phyloP scores from a whole-genome alignment of 2,329 filamentous ascomycete species.

The Botrytis sinoallii region DNA sequence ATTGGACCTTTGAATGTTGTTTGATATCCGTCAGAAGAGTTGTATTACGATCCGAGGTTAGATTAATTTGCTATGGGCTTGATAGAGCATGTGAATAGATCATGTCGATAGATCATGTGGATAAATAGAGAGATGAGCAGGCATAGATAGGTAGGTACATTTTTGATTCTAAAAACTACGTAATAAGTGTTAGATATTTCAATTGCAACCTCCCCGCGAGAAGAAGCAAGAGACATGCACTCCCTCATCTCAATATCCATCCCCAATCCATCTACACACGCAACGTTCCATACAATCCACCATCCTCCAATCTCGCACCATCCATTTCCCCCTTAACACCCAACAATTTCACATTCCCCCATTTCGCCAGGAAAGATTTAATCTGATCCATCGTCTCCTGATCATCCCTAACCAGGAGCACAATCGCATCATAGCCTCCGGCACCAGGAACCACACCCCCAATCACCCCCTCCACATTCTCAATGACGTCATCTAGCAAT shows the following conservation, averaged over 20 bases:
- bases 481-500: slow-evolving; percentile 71
- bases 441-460: slow-evolving; percentile 61
- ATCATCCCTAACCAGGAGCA: slow-evolving; percentile 73
- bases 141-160: too few species aligned
- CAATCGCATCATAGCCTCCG: slow-evolving; percentile 88
- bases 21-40: not conserved
- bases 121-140: too few species aligned
- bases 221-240: too few species aligned
- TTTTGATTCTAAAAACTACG: too few species aligned
- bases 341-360: slow-evolving; percentile 69
- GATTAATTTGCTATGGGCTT: too few species aligned
- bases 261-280: not conserved
- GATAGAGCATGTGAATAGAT: too few species aligned
- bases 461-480: slow-evolving; percentile 48
- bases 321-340: slow-evolving; percentile 70
- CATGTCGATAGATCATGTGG: not conserved
- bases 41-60: too few species aligned
- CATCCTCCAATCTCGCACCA: slow-evolving; percentile 52
- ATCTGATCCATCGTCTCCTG: slow-evolving; percentile 59
- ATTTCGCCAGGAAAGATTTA: slow-evolving; percentile 60
- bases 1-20: too few species aligned
- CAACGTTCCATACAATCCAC: slow-evolving; percentile 9
- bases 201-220: too few species aligned
- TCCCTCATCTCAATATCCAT: too few species aligned
- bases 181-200: not conserved